Evolutionary conservation across 1,284 basidiomycete genomes (phyloP).

Genomic region (Ustilago cynodontis): DNA sequence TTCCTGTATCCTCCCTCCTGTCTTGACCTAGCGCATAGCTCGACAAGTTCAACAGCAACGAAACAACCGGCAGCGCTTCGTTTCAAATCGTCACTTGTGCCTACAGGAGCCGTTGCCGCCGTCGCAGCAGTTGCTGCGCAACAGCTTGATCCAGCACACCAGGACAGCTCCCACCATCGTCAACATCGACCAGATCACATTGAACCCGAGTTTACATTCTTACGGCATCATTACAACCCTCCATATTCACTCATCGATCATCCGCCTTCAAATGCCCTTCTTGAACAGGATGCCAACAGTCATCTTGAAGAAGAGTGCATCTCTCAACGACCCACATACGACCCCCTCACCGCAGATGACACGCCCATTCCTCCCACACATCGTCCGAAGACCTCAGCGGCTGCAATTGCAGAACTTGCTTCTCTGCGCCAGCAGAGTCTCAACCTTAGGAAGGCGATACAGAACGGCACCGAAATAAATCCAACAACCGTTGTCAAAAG

Average conservation of each 20-base stretch:
- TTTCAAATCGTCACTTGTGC: conserved; percentile 34
- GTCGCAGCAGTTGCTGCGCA: conserved; percentile 21
- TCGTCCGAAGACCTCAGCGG: background rate
- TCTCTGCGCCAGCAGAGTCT: conserved; percentile 18
- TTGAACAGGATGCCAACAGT: conserved; percentile 22
- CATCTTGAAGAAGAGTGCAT: conserved; percentile 18
- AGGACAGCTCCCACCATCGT: conserved; percentile 9
- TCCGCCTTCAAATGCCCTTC: conserved; percentile 13
- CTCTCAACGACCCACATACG: background rate
- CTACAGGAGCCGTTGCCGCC: conserved; percentile 24
- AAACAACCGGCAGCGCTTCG: background rate
- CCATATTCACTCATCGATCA: conserved; percentile 22
- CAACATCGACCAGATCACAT: conserved; percentile 9
- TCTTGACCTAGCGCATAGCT: conserved; percentile 7
- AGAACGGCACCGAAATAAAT: background rate
- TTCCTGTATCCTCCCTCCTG: conserved; percentile 51
- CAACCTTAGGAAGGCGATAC: conserved; percentile 17
- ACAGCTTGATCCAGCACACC: conserved; percentile 14
- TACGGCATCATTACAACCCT: conserved; percentile 32
- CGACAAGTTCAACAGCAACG: background rate
- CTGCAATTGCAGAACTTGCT: conserved; percentile 3
- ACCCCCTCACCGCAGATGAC: background rate
- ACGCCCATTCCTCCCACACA: background rate
- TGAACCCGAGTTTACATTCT: conserved; percentile 26
- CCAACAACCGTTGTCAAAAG: conserved; percentile 7